These are phyloP conservation scores for Aspergillus niger DNA, from an alignment of 2,329 filamentous ascomycete species.

Conservation along the genomic window DNA sequence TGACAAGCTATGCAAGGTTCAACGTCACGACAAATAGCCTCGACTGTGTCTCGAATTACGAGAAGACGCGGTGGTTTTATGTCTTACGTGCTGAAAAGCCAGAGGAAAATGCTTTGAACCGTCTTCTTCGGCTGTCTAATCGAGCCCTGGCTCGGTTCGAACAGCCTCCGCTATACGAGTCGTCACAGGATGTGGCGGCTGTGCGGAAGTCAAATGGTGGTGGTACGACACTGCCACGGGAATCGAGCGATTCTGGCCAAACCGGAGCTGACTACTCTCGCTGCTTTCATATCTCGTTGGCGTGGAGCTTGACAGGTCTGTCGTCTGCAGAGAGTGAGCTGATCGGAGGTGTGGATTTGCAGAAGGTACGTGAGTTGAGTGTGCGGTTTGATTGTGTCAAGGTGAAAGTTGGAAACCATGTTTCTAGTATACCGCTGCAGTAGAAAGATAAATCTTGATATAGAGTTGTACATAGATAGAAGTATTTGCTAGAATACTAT, in stretches of 20 bases:
- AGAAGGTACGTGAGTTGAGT: slow-evolving; percentile 43
- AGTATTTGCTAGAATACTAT: too few relatives aligned
- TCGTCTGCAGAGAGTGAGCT: slow-evolving; percentile 44
- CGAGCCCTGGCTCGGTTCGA: slow-evolving; percentile 58
- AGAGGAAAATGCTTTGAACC: slow-evolving; percentile 58
- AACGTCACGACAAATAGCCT: slow-evolving; percentile 49
- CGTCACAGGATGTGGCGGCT: background rate
- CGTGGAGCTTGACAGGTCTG: slow-evolving; percentile 70
- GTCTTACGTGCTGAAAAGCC: slow-evolving; percentile 65
- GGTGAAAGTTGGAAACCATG: slow-evolving; percentile 72
- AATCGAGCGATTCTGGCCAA: slow-evolving; percentile 5
- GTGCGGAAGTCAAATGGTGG: background rate
- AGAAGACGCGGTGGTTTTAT: slow-evolving; percentile 76
- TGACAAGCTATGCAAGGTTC: slow-evolving; percentile 47
- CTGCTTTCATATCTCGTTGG: slow-evolving; percentile 86
- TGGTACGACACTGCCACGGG: background rate
- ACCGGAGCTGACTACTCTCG: slow-evolving; percentile 47
- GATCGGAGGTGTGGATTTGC: slow-evolving; percentile 27
- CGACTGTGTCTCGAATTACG: slow-evolving; percentile 68
- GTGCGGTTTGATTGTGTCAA: slow-evolving; percentile 66
- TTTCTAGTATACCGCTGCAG: slow-evolving; percentile 45
- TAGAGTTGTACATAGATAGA: background rate
- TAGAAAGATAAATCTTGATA: background rate
- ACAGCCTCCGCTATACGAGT: slow-evolving; percentile 70
- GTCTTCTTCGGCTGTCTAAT: slow-evolving; percentile 70